Evolutionary conservation across 371 early-diverging fungal genomes (phyloP), one percentile per base, ranked within the genome.

Genomic region (Sanchytrium tribonematis): DNA sequence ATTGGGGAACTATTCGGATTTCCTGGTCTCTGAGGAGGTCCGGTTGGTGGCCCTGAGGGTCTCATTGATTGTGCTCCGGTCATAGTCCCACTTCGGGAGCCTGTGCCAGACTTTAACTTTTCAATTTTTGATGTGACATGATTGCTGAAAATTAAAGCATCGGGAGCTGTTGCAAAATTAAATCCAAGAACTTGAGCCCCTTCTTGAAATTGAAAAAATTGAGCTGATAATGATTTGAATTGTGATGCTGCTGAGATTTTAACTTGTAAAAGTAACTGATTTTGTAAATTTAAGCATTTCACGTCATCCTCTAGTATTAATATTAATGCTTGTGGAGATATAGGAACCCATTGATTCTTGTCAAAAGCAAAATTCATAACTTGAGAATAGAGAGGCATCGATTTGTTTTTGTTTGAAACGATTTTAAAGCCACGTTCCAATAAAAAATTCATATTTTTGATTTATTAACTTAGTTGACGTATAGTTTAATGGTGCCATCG

Each of bases 401-500:
- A n/a, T n/a, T n/a, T n/a, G n/a, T n/a, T n/a, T n/a, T n/a, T n/a
- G n/a, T n/a, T n/a, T n/a, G n/a, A n/a, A n/a, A n/a, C n/a, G n/a
- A n/a, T n/a, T n/a, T n/a, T n/a, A n/a, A n/a, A n/a, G n/a, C n/a
- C n/a, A n/a, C n/a, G n/a, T n/a, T n/a, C n/a, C n/a, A n/a, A n/a
- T 48, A 48, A 48, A 48, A 5, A 48, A 48, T 5, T 48, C 5
- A 12, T 48, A 48, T 48, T 12, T 48, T 48, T 48, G 22, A 12
- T 48, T 48, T 48, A 48, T 48, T 5, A 12, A 48, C 5, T 48
- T 48, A 48, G 22, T 48, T 48, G 22, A 48, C 48, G 22, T 12
- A 80, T 70, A 82, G 68, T 71, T 78, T 79, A 28, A 80, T 73
- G 17, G 66, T 69, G 28, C 71, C 71, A 69, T 79, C 79, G n/a